phyloP scores from a whole-genome alignment of 352 stramenopile genomes.

The Phytophthora sojae region DNA sequence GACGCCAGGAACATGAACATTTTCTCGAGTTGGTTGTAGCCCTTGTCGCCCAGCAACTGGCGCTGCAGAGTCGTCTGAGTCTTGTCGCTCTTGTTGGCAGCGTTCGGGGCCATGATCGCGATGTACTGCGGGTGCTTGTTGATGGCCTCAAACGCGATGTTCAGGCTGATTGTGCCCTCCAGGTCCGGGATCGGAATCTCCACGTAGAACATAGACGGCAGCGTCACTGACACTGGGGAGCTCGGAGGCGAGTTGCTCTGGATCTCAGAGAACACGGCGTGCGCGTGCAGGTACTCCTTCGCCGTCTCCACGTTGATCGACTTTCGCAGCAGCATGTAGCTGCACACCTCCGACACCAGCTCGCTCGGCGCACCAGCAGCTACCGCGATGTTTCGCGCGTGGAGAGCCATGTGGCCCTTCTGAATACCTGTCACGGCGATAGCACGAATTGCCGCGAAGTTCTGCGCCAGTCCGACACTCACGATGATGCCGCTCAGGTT shows the following conservation, averaged over 20 bases:
- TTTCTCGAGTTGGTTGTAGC: constrained; percentile 89
- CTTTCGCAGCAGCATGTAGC: constrained; percentile 86
- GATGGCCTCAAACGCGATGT: constrained; percentile 85
- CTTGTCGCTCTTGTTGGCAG: constrained; percentile 29
- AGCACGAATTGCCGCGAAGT: constrained; percentile 86
- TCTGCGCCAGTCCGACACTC: constrained; percentile 86
- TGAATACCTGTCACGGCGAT: constrained; percentile 90
- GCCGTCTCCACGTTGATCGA: constrained; percentile 86
- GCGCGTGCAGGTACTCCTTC: constrained; percentile 84
- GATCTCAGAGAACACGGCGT: constrained; percentile 83
- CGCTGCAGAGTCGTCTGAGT: constrained; percentile 62
- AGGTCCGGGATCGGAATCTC: constrained; percentile 80
- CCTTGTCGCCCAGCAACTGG: constrained; percentile 83
- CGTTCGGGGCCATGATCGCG: constrained; percentile 59
- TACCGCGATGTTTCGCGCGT: constrained; percentile 88
- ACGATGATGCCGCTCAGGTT: constrained; percentile 75
- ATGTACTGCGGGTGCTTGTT: constrained; percentile 86
- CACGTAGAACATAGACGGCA: constrained; percentile 89
- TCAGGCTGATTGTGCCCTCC: constrained; percentile 76
- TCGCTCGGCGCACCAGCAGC: constrained; percentile 80
- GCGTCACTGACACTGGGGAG: constrained; percentile 46
- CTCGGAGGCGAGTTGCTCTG: constrained; percentile 50
- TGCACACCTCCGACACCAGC: constrained; percentile 85
- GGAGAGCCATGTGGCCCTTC: constrained; percentile 88
- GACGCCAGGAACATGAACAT: constrained; percentile 87